Evolutionary conservation across 805 yeast species (phyloP), one percentile per base, ranked within the genome.

Genomic region (Soucietia sequanensis): DNA sequence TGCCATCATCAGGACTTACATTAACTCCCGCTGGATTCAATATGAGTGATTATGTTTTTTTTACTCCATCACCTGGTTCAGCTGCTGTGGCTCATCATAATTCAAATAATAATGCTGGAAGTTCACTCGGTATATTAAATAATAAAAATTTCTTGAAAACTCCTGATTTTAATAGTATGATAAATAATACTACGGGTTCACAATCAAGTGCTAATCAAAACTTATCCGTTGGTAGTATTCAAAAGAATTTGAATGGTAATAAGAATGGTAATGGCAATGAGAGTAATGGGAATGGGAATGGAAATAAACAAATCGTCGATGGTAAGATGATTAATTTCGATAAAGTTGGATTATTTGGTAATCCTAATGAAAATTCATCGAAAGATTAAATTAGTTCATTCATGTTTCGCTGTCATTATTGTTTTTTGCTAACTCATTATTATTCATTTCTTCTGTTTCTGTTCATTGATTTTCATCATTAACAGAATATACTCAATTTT

Each of bases 11-110:
- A 2, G 72, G 72, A 0, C 47, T 68, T 27, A 68, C 71, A 10
- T 67, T 70, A 21, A 58, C 73, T 6, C 82, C 85, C 0, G 83
- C 83, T 1, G 84, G 82, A 2, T 85, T 86, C 63, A 85, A 86
- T 57, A 78, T 86, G 80, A 81, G 78, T 52, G 95, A 86, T 54
- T 86, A 84, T 54, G 83, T 87, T 24, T 71, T 84, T 43, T 81
- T 81, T 53, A 80, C 90, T 1, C 93, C 93, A 3, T 78, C 85
- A 7, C 84, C 84, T 2, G 67, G 69, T 4, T 47, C 50, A 19
- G 42, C 37, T 11, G 36, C 29, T 21, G 24, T 30, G 16, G 34
- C 31, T 23, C 23, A n/a, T 23, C 15, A 11, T 8, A 24, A 13
- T 12, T 31, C 24, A 13, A 13, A 23, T 11, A 21, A 21, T 15